Evolutionary conservation across 108 stramenopile species (phyloP).

Genomic region (Fistulifera solaris): DNA sequence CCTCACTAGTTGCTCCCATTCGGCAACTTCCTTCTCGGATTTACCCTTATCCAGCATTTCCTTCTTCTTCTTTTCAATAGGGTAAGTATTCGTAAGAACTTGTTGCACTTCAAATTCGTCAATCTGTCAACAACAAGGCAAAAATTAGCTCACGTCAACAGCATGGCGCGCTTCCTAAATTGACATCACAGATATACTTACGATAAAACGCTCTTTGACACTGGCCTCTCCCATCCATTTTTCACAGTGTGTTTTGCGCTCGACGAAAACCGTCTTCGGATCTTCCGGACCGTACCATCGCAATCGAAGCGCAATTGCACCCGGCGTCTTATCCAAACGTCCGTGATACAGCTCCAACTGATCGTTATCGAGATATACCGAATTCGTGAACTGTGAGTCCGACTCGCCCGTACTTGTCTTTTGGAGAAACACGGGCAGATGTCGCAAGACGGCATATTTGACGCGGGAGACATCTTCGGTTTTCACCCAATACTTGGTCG

Average conservation of each 20-base stretch:
- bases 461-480: conserved; percentile 90
- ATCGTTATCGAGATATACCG: conserved; percentile 88
- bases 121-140: conserved; percentile 27
- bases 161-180: background rate
- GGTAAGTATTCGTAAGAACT: conserved; percentile 75
- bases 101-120: conserved; percentile 70
- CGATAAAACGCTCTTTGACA: conserved; percentile 96
- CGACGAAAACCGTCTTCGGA: conserved; percentile 87
- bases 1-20: conserved; percentile 81
- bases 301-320: conserved; percentile 89
- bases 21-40: conserved; percentile 73
- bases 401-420: conserved; percentile 83
- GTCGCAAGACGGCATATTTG: conserved; percentile 86
- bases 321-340: conserved; percentile 90
- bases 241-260: conserved; percentile 98
- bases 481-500: conserved; percentile 97
- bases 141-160: background rate
- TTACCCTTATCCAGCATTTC: conserved; percentile 79
- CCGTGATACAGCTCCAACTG: conserved; percentile 92
- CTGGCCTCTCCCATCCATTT: conserved; percentile 95
- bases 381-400: conserved; percentile 92
- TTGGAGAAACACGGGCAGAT: conserved; percentile 93
- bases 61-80: conserved; percentile 69
- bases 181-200: conserved; percentile 24
- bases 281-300: conserved; percentile 93